Evolutionary conservation across 257 asterid genomes (phyloP).

Genomic region (Solanum bulbocastanum): DNA sequence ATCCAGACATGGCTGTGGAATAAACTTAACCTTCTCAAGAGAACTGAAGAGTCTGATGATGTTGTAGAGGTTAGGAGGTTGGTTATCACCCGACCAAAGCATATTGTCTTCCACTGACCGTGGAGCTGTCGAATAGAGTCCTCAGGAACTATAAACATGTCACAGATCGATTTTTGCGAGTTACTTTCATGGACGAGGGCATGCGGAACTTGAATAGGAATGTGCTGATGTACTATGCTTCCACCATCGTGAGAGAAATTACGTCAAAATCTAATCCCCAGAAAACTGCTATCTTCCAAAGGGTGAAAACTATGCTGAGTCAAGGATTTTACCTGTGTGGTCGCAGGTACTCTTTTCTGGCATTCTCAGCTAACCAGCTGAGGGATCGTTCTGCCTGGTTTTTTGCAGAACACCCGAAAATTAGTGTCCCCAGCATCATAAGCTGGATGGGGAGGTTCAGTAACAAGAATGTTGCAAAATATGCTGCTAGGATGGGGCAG

Average conservation of each 20-base stretch:
- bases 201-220: conserved; percentile 60
- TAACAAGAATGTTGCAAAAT: conserved; percentile 58
- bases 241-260: conserved; percentile 47
- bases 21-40: conserved; percentile 56
- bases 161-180: conserved; percentile 74
- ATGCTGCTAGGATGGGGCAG: conserved; percentile 93
- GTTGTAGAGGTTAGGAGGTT: conserved; percentile 70
- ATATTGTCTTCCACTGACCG: conserved; percentile 79
- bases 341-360: conserved; percentile 64
- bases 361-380: conserved; percentile 79
- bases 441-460: conserved; percentile 86
- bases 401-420: conserved; percentile 52
- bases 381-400: conserved; percentile 97
- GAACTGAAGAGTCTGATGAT: conserved; percentile 43
- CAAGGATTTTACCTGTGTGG: conserved; percentile 71
- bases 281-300: conserved; percentile 56
- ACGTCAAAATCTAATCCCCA: conserved; percentile 29
- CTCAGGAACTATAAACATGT: conserved; percentile 45
- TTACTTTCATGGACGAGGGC: conserved; percentile 89
- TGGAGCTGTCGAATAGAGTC: conserved; percentile 78
- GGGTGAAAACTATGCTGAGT: conserved; percentile 43
- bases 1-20: conserved; percentile 51
- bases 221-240: conserved; percentile 44
- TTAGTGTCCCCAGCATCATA: conserved; percentile 28
- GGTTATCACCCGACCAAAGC: conserved; percentile 64